Percentiles rank a stretch among this genome's conserved stretches.
Conservation (phyloP, 2,329 filamentous ascomycete species). For the Ceratocystis lukuohia region DNA sequence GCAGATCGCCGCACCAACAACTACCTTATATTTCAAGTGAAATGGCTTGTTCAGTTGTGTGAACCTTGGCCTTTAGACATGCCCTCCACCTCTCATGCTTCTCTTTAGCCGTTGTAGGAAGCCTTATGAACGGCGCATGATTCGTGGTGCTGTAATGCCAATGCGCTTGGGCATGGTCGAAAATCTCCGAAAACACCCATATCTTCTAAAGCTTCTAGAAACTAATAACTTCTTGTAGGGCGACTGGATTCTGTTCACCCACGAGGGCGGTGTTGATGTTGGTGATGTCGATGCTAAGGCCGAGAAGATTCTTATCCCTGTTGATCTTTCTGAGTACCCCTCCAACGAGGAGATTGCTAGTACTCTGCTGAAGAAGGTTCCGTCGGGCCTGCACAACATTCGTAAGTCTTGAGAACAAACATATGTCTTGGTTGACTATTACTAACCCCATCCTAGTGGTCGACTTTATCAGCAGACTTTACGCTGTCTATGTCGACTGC, state of each 20-base stretch:
- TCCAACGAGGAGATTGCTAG: constrained; percentile 88
- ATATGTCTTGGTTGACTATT: not conserved
- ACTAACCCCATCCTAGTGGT: constrained; percentile 40
- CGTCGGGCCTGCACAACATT: constrained; percentile 91
- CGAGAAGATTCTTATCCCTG: constrained; percentile 94
- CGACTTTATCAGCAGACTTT: constrained; percentile 96
- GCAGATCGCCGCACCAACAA: too few relatives aligned
- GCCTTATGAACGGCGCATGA: not conserved
- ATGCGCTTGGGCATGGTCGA: not conserved
- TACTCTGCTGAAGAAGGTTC: constrained; percentile 80
- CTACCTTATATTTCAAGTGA: not conserved
- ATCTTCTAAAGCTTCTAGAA: not conserved
- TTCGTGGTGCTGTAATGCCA: not conserved
- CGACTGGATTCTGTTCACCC: constrained; percentile 99
- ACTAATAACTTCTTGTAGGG: constrained; percentile 48
- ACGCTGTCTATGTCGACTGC: constrained; percentile 98
- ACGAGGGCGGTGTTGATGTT: constrained; percentile 98
- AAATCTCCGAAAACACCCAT: not conserved
- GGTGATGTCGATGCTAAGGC: constrained; percentile 98
- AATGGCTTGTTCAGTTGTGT: not conserved
- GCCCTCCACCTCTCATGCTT: not conserved
- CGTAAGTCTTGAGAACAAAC: constrained; percentile 24
- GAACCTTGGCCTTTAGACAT: not conserved
- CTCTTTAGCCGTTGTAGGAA: not conserved
- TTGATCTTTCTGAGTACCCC: constrained; percentile 86